Base-by-base conservation (phyloP, 371 early-diverging fungal species). In the Agmasoma carcini region DNA sequence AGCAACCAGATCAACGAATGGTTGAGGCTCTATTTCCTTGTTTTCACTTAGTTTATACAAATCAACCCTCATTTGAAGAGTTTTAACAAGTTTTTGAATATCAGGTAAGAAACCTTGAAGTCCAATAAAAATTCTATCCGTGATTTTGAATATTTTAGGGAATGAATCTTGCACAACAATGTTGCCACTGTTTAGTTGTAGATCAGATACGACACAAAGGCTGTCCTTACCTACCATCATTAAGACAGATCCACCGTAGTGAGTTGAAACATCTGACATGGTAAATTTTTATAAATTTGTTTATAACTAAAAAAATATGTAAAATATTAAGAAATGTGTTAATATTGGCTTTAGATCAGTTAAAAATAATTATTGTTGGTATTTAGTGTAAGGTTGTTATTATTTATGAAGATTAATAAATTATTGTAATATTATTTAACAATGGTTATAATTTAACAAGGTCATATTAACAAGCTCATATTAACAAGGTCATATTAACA, bases 161-260 rank as follows among this genome's bases (percentile, higher is more conserved):
- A 92, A 90, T 56, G 89, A 82, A 43, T 81, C 87, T 47, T 83
- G 80, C 15, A 92, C 81, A 17, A 95, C 93, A 79, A 91, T 80
- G 62, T 83, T 81, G 65, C 90, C 88, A 52, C 83, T 81, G 38
- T 96, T 90, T 45, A 82, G 78, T 51, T 81, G 65, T 15, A 75
- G 68, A 78, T 98, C 99, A 27, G 86, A 80, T 2, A 91, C 92
- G 64, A 98, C 89, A 41, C 91, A 90, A 4, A 96, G 90, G 71
- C 90, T 90, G 74, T 84, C 80, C 75, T 94, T 91, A 70, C 99
- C 96, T 39, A 80, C 81, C 92, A 98, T 93, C 66, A 92, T 96
- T 66, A 96, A 84, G 54, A 95, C 78, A 61, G 90, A 85, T 30
- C 74, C 77, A 43, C 77, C 77, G 55, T 76, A 75, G 55, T 66